Evolutionary conservation across 2,329 filamentous ascomycete genomes (phyloP), one percentile per base, ranked within the genome.

Genomic region (Phyllosticta citribraziliensis): DNA sequence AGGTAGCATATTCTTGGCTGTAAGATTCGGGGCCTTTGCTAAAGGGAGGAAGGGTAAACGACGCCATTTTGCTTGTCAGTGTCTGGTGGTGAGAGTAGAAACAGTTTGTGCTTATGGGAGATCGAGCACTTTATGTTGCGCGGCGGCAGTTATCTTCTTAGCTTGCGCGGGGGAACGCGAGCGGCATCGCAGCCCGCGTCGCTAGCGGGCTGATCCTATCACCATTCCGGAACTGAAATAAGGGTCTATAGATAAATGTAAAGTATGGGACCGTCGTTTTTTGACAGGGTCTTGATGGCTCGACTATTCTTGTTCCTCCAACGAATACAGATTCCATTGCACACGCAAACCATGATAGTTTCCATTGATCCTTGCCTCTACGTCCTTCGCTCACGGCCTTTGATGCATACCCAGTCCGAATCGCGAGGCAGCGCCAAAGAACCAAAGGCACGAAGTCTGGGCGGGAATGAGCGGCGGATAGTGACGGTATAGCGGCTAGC

Each of bases 1-100:
- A 63, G 19, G 63, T 64, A 14, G 73, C 71, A 63, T 70, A 74
- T 3, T 66, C 63, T 57, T 70, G 68, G 4, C 70, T 70, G 63
- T 66, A 67, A 6, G 73, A 64, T 56, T 57, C 70, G 60, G 12
- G 55, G 22, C 50, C 59, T 47, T 61, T 47, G 40, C 40, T 47
- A n/a, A 47, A 47, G 4, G 40, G 40, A n/a, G 40, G 5, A 14
- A 47, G 40, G 6, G 40, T 47, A n/a, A 47, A 47, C 5, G 40
- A 47, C 40, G 40, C 40, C 40, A 47, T 47, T n/a, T 12, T 47
- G 40, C n/a, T n/a, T 47, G 40, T 47, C 17, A 53, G 22, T n/a
- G 54, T 40, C 14, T 40, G 30, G 20, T 20, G 53, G 25, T 47
- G 30, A 17, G 22, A 22, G 27, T 24, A 50, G 11, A 27, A 50